These are phyloP conservation scores for Penicillium decumbens DNA, from an alignment of 2,329 filamentous ascomycete species.

Conservation along the genomic window DNA sequence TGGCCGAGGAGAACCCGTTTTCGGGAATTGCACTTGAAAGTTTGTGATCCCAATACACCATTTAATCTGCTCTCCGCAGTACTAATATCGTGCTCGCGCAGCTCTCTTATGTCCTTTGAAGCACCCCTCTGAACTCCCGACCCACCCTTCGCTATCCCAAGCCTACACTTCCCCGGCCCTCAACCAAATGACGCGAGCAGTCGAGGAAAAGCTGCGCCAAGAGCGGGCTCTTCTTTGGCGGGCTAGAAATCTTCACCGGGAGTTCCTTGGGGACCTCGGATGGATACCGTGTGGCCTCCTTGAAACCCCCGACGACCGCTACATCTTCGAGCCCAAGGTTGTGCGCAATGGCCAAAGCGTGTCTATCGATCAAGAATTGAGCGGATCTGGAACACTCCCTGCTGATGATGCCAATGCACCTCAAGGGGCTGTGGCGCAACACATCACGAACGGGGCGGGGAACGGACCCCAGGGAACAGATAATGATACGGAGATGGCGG, in stretches of 20 bases:
- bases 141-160: constrained; percentile 55
- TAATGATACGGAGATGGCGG: constrained; percentile 36
- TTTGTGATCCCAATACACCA: constrained; percentile 30
- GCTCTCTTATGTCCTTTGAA: constrained; percentile 59
- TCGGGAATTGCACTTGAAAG: constrained; percentile 54
- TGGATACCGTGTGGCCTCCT: constrained; percentile 56
- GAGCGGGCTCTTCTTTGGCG: constrained; percentile 55
- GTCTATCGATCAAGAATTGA: constrained; percentile 13
- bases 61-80: neutral
- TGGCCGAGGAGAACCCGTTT: constrained; percentile 60
- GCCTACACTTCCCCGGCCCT: constrained; percentile 58
- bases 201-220: constrained; percentile 54
- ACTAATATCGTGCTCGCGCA: constrained; percentile 27
- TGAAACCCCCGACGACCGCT: constrained; percentile 49
- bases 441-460: constrained; percentile 9
- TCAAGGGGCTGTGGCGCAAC: constrained; percentile 11
- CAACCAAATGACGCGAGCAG: constrained; percentile 53
- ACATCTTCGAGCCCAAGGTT: constrained; percentile 42
- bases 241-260: constrained; percentile 54
- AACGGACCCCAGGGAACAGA: constrained; percentile 5
- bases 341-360: constrained; percentile 15
- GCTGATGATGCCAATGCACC: constrained; percentile 10
- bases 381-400: constrained; percentile 12
- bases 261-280: constrained; percentile 56
- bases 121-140: constrained; percentile 56